A percentile compares a stretch with the other conserved stretches of the same genome.
phyloP scores from a whole-genome alignment of 1,284 basidiomycete genomes.

The Spongiforma sp. region DNA sequence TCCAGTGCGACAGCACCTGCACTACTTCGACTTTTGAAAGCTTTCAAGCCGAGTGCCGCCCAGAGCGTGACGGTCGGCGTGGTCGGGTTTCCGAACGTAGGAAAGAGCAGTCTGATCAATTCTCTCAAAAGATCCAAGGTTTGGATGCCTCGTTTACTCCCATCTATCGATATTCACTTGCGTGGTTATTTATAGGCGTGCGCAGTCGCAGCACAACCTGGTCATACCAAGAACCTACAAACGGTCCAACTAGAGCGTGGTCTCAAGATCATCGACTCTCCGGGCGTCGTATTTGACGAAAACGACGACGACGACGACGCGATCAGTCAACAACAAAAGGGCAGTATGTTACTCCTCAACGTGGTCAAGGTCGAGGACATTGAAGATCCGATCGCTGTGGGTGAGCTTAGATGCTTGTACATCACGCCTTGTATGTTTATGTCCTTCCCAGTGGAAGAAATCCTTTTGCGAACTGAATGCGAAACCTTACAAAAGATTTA shows the following conservation, averaged over 20 bases:
- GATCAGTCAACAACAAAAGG: conserved; percentile 59
- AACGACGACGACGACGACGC: conserved; percentile 56
- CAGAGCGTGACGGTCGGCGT: conserved; percentile 89
- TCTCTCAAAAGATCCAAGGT: conserved; percentile 91
- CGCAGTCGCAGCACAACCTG: conserved; percentile 93
- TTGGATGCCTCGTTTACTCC: conserved; percentile 28
- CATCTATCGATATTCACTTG: conserved; percentile 31
- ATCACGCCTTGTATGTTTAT: too few relatives aligned
- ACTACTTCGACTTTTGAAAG: conserved; percentile 89
- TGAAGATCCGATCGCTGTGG: conserved; percentile 88
- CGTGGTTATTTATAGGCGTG: conserved; percentile 65
- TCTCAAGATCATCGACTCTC: conserved; percentile 92
- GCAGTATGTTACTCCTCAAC: conserved; percentile 87
- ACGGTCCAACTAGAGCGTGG: conserved; percentile 93
- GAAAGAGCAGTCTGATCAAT: conserved; percentile 96
- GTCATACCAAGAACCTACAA: conserved; percentile 96
- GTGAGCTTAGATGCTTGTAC: too few relatives aligned
- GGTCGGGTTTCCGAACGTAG: conserved; percentile 97
- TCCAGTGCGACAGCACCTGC: conserved; percentile 80
- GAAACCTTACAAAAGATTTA: conserved; percentile 84
- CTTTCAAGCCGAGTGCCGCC: conserved; percentile 79
- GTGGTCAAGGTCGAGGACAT: conserved; percentile 94
- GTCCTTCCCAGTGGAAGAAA: conserved; percentile 78
- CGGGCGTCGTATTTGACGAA: conserved; percentile 93
- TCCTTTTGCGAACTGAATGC: conserved; percentile 71